Percentiles rank a stretch among this genome's conserved stretches.
Evolutionary conservation across 148 eudicot species (phyloP).

Genomic region (Rhododendron kiyosumense): DNA sequence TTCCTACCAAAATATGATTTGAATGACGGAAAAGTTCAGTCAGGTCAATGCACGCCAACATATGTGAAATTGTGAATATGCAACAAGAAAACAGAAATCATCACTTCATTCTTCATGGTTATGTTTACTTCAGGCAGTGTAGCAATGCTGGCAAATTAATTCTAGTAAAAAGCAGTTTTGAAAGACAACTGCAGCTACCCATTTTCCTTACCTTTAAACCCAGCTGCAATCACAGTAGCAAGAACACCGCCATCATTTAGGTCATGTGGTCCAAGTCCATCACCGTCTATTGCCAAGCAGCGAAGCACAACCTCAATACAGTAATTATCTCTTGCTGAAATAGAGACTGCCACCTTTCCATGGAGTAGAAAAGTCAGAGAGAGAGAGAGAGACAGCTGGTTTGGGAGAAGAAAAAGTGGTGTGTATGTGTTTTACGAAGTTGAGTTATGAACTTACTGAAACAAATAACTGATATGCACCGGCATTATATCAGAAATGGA

Average conservation of each 20-base stretch:
- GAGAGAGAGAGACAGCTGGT: not conserved
- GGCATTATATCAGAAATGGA: not conserved
- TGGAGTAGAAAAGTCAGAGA: conserved; percentile 1
- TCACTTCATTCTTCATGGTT: not conserved
- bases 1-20: not conserved
- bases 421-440: not conserved
- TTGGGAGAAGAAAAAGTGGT: not conserved
- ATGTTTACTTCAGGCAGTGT: not conserved
- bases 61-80: not conserved
- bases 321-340: conserved; percentile 45
- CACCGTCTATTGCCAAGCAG: conserved; percentile 71
- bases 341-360: conserved; percentile 63
- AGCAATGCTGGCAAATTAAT: not conserved
- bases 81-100: not conserved
- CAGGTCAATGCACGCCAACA: not conserved
- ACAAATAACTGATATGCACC: not conserved
- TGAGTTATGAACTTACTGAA: not conserved
- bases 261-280: conserved; percentile 82
- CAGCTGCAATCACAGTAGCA: conserved; percentile 78
- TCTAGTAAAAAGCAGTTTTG: not conserved
- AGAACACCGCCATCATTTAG: conserved; percentile 85
- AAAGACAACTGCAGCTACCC: not conserved
- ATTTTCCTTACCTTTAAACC: conserved; percentile 62
- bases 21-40: not conserved
- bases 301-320: conserved; percentile 76